These are phyloP conservation scores for Phalaenopsis aphrodite DNA, from an alignment of 106 monocot genomes.

Conservation along the genomic window DNA sequence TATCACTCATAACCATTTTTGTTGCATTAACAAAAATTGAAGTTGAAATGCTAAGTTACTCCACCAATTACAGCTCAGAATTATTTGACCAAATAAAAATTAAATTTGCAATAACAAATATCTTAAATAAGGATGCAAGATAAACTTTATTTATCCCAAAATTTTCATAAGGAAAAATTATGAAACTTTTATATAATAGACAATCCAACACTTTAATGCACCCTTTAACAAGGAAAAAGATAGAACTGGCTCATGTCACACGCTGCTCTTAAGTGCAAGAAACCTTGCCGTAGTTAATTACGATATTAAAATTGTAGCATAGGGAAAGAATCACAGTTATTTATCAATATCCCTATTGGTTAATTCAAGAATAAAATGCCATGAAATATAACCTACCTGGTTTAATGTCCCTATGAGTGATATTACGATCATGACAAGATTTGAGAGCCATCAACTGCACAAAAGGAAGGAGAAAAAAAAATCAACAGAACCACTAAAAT, in stretches of 20 bases:
- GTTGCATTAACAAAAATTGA: too few species aligned
- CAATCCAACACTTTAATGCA: neutral
- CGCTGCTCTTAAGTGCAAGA: neutral
- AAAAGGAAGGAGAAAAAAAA: slow-evolving; percentile 11
- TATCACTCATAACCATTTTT: too few species aligned
- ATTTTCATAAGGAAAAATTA: too few species aligned
- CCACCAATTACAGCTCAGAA: too few species aligned
- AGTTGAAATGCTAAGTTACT: too few species aligned
- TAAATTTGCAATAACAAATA: too few species aligned
- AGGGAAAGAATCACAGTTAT: neutral
- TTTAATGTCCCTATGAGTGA: slow-evolving; percentile 90
- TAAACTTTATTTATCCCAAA: too few species aligned
- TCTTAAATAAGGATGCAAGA: too few species aligned
- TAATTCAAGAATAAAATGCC: neutral
- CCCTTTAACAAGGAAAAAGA: neutral
- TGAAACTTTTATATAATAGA: neutral
- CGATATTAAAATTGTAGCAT: neutral
- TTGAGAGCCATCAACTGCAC: slow-evolving; percentile 65
- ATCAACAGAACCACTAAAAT: neutral
- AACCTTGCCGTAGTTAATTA: neutral
- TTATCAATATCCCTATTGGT: neutral
- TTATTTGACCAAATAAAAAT: too few species aligned
- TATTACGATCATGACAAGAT: slow-evolving; percentile 77
- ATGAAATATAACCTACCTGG: slow-evolving; percentile 43
- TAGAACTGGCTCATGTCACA: neutral